Conservation (phyloP, 164 flowering plant species). For the Brasenia schreberi region DNA sequence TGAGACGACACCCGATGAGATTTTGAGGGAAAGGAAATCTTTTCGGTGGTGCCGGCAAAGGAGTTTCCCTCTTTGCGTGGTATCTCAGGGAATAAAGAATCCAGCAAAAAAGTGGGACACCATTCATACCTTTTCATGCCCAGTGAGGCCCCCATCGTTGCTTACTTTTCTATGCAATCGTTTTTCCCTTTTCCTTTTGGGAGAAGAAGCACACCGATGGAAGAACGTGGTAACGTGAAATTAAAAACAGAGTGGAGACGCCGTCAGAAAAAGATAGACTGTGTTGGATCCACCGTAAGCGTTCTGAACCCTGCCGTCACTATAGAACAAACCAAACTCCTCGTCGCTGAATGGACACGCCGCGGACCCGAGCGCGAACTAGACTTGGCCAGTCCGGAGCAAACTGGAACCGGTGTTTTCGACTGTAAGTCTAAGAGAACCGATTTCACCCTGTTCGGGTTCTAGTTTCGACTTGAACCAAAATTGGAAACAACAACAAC, state of each 20-base stretch:
- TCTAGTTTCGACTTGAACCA: no score
- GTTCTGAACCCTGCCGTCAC: no score
- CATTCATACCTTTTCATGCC: conserved; percentile 6
- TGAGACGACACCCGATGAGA: conserved; percentile 1
- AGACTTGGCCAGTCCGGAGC: no score
- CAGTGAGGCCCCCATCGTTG: not conserved
- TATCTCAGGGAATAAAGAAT: conserved; percentile 17
- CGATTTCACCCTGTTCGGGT: no score
- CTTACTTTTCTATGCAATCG: not conserved
- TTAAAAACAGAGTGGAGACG: not conserved
- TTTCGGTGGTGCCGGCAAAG: not conserved
- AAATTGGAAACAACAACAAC: no score
- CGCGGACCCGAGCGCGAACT: no score
- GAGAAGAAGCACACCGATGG: not conserved
- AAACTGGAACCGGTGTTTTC: no score
- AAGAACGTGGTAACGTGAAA: not conserved
- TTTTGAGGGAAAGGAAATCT: not conserved
- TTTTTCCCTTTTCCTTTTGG: not conserved
- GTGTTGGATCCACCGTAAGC: no score
- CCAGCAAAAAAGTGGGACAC: conserved; percentile 48
- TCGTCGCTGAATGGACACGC: no score
- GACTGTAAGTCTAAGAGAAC: no score
- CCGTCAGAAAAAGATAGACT: not conserved
- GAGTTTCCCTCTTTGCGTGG: conserved; percentile 6
- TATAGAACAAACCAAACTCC: no score